A percentile compares a stretch with the other conserved stretches of the same genome.
Conservation (phyloP, 2,329 filamentous ascomycete genomes). For the Torrubiella hemipterigena region DNA sequence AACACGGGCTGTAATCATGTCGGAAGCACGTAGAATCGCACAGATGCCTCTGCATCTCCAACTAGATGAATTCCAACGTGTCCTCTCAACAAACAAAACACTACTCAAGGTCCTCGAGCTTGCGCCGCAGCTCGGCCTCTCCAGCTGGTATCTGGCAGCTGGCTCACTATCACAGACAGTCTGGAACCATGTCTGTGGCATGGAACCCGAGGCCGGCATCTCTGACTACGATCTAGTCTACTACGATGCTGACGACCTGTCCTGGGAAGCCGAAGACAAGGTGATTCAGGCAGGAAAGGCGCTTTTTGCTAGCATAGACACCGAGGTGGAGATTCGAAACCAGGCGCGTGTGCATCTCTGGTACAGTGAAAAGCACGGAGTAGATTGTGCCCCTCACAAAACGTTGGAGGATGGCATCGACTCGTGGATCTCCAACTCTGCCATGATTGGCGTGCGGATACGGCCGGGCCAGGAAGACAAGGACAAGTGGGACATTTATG, state of each 20-base stretch:
- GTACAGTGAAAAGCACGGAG: constrained; percentile 20
- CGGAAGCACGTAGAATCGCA: too few species aligned
- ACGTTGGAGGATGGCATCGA: constrained; percentile 20
- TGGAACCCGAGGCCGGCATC: constrained; percentile 19
- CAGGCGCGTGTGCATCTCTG: constrained; percentile 25
- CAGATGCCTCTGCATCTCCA: constrained; percentile 16
- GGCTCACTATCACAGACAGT: constrained; percentile 24
- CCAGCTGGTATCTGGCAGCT: constrained; percentile 23
- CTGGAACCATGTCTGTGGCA: constrained; percentile 20
- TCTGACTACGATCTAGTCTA: constrained; percentile 25
- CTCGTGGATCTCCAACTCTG: constrained; percentile 21
- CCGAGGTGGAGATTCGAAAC: constrained; percentile 24
- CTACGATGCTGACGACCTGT: constrained; percentile 18
- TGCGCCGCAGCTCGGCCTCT: constrained; percentile 13
- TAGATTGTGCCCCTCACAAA: constrained; percentile 15
- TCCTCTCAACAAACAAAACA: constrained; percentile 15
- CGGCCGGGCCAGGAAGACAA: constrained; percentile 5
- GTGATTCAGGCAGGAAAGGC: constrained; percentile 16
- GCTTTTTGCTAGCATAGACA: constrained; percentile 17
- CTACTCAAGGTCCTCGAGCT: constrained; percentile 15
- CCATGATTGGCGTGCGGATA: constrained; percentile 18
- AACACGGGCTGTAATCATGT: too few species aligned
- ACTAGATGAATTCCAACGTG: constrained; percentile 10
- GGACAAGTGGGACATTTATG: constrained; percentile 20
- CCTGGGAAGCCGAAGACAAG: constrained; percentile 22